Conservation (phyloP, 176 grass and related monocot species). For the Ensete glaucum region DNA sequence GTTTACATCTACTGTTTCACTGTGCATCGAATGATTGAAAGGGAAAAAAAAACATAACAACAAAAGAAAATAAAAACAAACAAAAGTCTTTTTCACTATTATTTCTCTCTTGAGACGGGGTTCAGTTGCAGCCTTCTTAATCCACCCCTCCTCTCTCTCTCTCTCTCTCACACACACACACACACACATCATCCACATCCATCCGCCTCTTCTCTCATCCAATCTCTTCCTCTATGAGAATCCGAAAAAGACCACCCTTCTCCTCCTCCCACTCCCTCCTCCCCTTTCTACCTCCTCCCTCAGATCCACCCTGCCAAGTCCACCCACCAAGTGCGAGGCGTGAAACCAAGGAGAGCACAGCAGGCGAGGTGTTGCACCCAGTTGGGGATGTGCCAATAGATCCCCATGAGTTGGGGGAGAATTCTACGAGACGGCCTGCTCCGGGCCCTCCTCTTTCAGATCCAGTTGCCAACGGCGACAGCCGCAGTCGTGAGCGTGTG, state of each 20-base stretch:
- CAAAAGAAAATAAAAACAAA: constrained; percentile 28
- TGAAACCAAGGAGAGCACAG: not conserved
- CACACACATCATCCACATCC: constrained; percentile 8
- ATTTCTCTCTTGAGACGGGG: not conserved
- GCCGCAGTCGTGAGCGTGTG: not conserved
- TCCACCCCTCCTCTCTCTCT: constrained; percentile 9
- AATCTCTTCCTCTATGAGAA: constrained; percentile 54
- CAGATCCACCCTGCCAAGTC: constrained; percentile 44
- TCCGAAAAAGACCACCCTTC: constrained; percentile 49
- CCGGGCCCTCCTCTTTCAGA: not conserved
- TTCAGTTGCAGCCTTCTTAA: constrained; percentile 45
- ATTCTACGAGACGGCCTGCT: constrained; percentile 10
- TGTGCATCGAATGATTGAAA: too few species aligned
- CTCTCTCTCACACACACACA: not conserved
- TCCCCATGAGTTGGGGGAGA: constrained; percentile 11
- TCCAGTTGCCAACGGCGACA: not conserved
- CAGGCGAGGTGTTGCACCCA: constrained; percentile 40
- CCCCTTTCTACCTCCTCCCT: not conserved
- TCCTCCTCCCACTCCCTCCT: not conserved
- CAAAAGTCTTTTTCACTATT: constrained; percentile 28
- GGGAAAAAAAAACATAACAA: constrained; percentile 1
- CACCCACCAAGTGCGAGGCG: not conserved
- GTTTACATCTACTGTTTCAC: too few species aligned
- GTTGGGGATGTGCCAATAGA: constrained; percentile 39
- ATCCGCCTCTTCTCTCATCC: constrained; percentile 7